A percentile compares a stretch with the other conserved stretches of the same genome.
These are phyloP conservation scores for Salicornia ramosissima DNA, from an alignment of 148 eudicot genomes.

Conservation along the genomic window DNA sequence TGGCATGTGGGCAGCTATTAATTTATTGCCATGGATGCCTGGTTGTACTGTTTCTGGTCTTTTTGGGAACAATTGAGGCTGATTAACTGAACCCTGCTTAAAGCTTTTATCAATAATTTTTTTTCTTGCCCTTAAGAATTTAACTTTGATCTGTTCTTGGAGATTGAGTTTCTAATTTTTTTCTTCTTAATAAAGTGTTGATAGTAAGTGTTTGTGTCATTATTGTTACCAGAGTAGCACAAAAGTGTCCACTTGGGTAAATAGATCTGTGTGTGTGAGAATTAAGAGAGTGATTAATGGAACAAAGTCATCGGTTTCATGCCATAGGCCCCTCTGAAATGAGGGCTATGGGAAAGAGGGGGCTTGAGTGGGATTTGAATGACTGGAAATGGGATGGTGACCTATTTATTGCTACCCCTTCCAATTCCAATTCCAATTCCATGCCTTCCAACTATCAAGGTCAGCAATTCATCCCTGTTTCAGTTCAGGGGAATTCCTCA, in stretches of 20 bases:
- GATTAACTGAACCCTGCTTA: slow-evolving; percentile 16
- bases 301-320: slow-evolving; percentile 38
- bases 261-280: neutral
- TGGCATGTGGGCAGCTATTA: slow-evolving; percentile 28
- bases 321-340: slow-evolving; percentile 34
- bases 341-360: slow-evolving; percentile 46
- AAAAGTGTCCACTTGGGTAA: neutral
- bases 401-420: slow-evolving; percentile 52
- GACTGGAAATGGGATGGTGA: slow-evolving; percentile 93
- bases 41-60: slow-evolving; percentile 23
- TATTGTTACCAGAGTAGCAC: neutral
- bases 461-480: slow-evolving; percentile 29
- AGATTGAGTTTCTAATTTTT: neutral
- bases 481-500: slow-evolving; percentile 30
- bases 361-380: slow-evolving; percentile 72
- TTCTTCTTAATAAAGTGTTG: neutral
- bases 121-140: neutral
- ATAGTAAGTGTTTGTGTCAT: neutral
- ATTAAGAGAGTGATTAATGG: slow-evolving; percentile 36
- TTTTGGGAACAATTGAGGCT: slow-evolving; percentile 20
- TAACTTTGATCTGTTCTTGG: slow-evolving; percentile 20
- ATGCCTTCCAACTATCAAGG: slow-evolving; percentile 32
- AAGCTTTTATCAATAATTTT: neutral
- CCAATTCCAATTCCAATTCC: slow-evolving; percentile 25
- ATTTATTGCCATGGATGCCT: slow-evolving; percentile 30